Evolutionary conservation across 495 filamentous ascomycete genomes (phyloP), one percentile per base, ranked within the genome.

Genomic region (Chaetomium fimeti): DNA sequence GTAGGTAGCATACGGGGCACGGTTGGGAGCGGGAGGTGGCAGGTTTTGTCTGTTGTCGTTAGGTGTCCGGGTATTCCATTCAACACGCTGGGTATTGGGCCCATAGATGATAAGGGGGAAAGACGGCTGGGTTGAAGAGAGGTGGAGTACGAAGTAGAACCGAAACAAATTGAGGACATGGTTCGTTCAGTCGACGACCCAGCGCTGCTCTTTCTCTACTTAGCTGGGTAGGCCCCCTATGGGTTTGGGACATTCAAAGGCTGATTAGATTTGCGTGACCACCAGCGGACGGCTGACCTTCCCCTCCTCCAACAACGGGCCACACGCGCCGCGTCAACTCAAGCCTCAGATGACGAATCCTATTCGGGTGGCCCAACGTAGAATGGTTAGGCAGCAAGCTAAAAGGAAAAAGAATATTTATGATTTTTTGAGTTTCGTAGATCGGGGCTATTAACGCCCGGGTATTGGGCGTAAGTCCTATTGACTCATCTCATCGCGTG

Each of bases 321-420:
- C 43, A 49, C 42, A 16, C 18, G 28, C 25, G 57, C 43, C 28
- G 58, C 58, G 58, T 61, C 58, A 61, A 52, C 58, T 16, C 5
- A 40, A 32, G 32, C 29, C 45, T 61, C 32, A 18, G 45, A 52
- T 61, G 58, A 61, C 58, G 45, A 52, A 18, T 40, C 15, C n/a
- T 48, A 11, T 36, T 5, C 6, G 3, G 16, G 57, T 32, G 57
- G 29, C 24, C 32, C 40, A 45, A 29, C 0, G 43, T 8, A 47
- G 7, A n/a, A 7, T 22, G n/a, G n/a, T 47, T 47, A 47, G 43
- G 43, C 43, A 47, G 43, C 18, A n/a, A n/a, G 18, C 2, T 2
- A 43, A 2, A 18, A 18, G 40, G 40, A 11, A 18, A 36, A 32
- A 32, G 12, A 36, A 36, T 36, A 11, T 9, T 5, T 36, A 5